Evolutionary conservation across 768 basidiomycete species (phyloP), one percentile per base, ranked within the genome.

Genomic region (Asterophora parasitica): DNA sequence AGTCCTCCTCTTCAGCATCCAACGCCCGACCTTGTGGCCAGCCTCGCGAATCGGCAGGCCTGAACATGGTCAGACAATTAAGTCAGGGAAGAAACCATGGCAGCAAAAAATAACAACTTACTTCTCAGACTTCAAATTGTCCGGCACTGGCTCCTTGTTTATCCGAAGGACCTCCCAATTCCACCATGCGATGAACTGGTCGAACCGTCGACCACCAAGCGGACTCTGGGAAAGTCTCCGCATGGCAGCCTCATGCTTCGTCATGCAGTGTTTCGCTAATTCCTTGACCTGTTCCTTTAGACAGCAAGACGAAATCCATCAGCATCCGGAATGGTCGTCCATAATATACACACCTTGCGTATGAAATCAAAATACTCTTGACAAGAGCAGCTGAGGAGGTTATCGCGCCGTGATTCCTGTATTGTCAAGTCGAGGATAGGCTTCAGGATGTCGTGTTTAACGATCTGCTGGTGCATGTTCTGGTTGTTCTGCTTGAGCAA

Each of bases 351-450:
- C 52, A 94, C 93, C 70, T 82, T 78, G 46, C 92, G 83, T 65
- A 98, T 88, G 56, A 81, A 78, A 58, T 99, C 96, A 58, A 98
- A 93, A 53, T 89, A 88, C 64, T 98, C 96, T 64, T 96, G 86
- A 72, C 92, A 97, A 32, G 93, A 91, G 58, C 92, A 93, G 58
- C 86, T 89, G 46, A 99, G 72, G 51, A 99, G 76, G 67, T 94
- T 99, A 65, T 99, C 96, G 49, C 90, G 76, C 44, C 76, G 72
- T 28, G 88, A 86, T 66, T 96, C 94, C 51, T 80, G 78, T 23
- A 85, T 61, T n/a, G 91, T 85, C 50, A 96, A 70, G 51, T 91
- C 85, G 48, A 97, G 70, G 46, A 97, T 81, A 2, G 92, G 88
- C 54, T 81, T 78, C 54, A 97, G 69, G 20, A 93, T 71, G 59